Percentiles rank a stretch among this genome's conserved stretches.
phyloP scores from a whole-genome alignment of 139 green algal species.

The Coccomyxa sp. region DNA sequence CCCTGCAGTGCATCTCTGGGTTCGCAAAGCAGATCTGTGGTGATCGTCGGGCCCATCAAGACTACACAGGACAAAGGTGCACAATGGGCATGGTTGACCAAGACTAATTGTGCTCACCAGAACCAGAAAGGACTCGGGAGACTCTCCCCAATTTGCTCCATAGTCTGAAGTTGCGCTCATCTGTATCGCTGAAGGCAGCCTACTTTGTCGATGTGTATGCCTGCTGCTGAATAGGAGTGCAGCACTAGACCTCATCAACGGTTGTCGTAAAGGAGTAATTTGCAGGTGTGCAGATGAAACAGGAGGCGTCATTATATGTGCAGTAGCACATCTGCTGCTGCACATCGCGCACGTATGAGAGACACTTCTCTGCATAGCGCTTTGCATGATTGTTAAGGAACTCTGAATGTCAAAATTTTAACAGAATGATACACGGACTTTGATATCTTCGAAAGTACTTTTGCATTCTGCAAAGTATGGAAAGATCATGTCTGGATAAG shows the following conservation, averaged over 20 bases:
- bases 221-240: background rate
- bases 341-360: background rate
- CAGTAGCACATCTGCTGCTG: background rate
- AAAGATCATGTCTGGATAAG: no score
- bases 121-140: constrained; percentile 32
- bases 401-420: no score
- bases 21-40: no score
- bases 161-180: constrained; percentile 14
- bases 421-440: no score
- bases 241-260: no score
- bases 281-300: no score
- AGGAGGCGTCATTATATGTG: no score
- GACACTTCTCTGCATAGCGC: background rate
- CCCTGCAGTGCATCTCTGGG: constrained; percentile 33
- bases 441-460: no score
- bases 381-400: background rate
- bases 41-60: no score
- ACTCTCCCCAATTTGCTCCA: constrained; percentile 24
- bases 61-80: no score
- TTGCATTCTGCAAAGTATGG: no score
- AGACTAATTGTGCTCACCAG: constrained; percentile 12
- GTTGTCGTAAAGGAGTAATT: no score
- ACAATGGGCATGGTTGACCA: background rate
- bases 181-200: background rate
- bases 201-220: background rate